phyloP scores from a whole-genome alignment of 352 stramenopile genomes.

The Globisporangium spinosum region DNA sequence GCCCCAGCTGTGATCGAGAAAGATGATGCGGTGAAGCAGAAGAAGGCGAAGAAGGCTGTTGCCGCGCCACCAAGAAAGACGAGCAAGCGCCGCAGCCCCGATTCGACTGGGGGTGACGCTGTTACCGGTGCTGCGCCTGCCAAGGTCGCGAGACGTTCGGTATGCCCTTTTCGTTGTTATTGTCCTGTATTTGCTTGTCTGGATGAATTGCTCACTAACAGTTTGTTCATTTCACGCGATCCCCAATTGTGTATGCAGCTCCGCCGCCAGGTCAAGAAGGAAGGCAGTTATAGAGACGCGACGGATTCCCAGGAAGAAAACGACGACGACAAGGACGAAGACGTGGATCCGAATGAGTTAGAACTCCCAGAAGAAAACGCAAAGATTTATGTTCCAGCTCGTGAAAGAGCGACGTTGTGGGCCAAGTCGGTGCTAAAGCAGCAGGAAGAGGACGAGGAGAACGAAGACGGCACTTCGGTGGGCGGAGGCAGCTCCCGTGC shows the following conservation, averaged over 20 bases:
- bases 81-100: constrained; percentile 27
- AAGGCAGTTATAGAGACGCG: constrained; percentile 33
- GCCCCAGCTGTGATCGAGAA: constrained; percentile 18
- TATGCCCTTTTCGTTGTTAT: constrained; percentile 7
- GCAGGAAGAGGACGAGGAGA: constrained; percentile 32
- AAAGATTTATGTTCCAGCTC: constrained; percentile 61
- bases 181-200: not conserved
- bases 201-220: not conserved
- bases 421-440: constrained; percentile 59
- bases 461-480: constrained; percentile 6
- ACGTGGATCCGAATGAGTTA: constrained; percentile 38
- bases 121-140: constrained; percentile 11
- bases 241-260: constrained; percentile 18
- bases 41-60: constrained; percentile 19
- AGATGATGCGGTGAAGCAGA: constrained; percentile 22
- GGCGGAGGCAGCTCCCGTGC: constrained; percentile 17
- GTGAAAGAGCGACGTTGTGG: constrained; percentile 70
- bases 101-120: constrained; percentile 10
- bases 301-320: constrained; percentile 33
- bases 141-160: constrained; percentile 21
- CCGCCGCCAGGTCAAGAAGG: constrained; percentile 46
- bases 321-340: constrained; percentile 37
- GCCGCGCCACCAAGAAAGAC: constrained; percentile 21
- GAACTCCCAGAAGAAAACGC: constrained; percentile 39
- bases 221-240: not conserved